Evolutionary conservation across 108 stramenopile genomes (phyloP).

Genomic region (Seminavis robusta): DNA sequence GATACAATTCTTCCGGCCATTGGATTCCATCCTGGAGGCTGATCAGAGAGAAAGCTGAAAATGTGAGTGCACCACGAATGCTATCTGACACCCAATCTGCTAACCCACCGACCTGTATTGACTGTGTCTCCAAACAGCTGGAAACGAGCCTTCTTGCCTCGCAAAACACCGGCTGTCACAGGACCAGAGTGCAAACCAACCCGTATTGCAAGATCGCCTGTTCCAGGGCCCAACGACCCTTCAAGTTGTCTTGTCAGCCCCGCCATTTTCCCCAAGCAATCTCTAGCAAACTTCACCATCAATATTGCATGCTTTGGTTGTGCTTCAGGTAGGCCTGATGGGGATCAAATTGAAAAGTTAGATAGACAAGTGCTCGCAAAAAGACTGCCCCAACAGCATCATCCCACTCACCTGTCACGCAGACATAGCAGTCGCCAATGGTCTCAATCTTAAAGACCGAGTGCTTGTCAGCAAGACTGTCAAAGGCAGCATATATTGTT

Average conservation of each 20-base stretch:
- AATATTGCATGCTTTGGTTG: slow-evolving; percentile 35
- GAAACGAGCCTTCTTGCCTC: slow-evolving; percentile 26
- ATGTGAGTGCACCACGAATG: too few relatives aligned
- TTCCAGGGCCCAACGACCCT: slow-evolving; percentile 32
- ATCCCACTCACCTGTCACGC: slow-evolving; percentile 35
- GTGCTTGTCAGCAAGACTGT: slow-evolving; percentile 32
- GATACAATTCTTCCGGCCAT: too few relatives aligned
- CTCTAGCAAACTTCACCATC: slow-evolving; percentile 43
- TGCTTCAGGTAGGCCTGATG: slow-evolving; percentile 38
- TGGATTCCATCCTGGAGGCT: too few relatives aligned
- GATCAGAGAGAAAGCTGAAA: too few relatives aligned
- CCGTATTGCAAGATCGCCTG: slow-evolving; percentile 39
- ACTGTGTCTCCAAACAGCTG: slow-evolving; percentile 60
- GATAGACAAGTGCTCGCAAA: too few relatives aligned
- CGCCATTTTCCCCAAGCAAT: slow-evolving; percentile 30
- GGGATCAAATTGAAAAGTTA: too few relatives aligned
- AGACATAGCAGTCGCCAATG: slow-evolving; percentile 40
- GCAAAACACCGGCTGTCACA: slow-evolving; percentile 39
- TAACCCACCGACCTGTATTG: too few relatives aligned
- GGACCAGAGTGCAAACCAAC: slow-evolving; percentile 48
- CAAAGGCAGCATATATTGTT: slow-evolving; percentile 38
- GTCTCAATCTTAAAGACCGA: slow-evolving; percentile 52
- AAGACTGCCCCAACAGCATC: too few relatives aligned
- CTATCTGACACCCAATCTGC: too few relatives aligned
- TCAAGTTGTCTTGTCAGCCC: slow-evolving; percentile 36